Percentiles rank a stretch among this genome's conserved stretches.
Evolutionary conservation across 257 asterid species (phyloP).

Genomic region (Plectranthus barbatus): DNA sequence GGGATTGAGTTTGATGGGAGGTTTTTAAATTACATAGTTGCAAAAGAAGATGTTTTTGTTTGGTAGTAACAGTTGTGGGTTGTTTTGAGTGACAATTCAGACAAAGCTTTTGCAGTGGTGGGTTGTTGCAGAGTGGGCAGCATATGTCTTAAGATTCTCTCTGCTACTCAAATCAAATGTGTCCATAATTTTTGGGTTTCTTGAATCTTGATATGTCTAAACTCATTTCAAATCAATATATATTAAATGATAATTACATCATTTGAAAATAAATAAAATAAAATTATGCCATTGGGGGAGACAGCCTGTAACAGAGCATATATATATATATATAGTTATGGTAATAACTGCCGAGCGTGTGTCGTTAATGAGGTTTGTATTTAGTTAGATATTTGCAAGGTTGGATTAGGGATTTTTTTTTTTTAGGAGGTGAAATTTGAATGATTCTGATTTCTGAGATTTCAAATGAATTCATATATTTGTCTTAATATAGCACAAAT

Average conservation of each 20-base stretch:
- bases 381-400: too few relatives aligned
- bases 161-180: not conserved
- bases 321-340: too few relatives aligned
- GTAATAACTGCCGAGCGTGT: too few relatives aligned
- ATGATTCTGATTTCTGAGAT: too few relatives aligned
- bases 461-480: too few relatives aligned
- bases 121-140: constrained; percentile 13
- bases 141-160: constrained; percentile 26
- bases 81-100: constrained; percentile 16
- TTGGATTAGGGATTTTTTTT: too few relatives aligned
- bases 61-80: constrained; percentile 14
- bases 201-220: not conserved
- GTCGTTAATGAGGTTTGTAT: too few relatives aligned
- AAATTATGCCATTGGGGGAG: too few relatives aligned
- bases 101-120: constrained; percentile 3
- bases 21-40: constrained; percentile 12
- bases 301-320: too few relatives aligned
- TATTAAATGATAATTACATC: not conserved
- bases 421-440: too few relatives aligned
- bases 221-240: not conserved
- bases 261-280: too few relatives aligned
- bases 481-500: too few relatives aligned
- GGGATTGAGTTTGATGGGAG: constrained; percentile 28
- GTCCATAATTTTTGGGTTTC: not conserved
- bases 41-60: constrained; percentile 2